Conservation (phyloP, 2,329 filamentous ascomycete genomes). For the Neofusicoccum parvum region DNA sequence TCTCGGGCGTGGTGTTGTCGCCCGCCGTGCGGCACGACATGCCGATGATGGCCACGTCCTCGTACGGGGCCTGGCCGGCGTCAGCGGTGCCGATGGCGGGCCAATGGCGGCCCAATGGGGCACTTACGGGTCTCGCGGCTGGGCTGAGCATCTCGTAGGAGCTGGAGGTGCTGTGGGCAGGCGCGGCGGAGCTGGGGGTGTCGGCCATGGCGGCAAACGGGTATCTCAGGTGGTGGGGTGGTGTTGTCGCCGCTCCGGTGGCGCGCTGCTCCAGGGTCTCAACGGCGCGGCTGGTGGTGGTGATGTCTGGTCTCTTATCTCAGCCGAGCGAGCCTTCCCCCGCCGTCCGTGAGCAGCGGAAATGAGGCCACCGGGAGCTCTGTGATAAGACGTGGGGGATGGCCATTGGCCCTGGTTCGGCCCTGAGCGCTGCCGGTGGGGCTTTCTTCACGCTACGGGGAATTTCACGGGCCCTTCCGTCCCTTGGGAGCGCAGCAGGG, state of each 20-base stretch:
- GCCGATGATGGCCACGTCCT: constrained; percentile 38
- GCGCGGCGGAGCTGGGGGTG: background rate
- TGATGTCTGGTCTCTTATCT: background rate
- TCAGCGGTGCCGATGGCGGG: background rate
- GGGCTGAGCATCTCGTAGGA: constrained; percentile 2
- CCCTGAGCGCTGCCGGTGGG: background rate
- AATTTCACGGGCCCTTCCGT: background rate
- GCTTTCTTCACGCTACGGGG: background rate
- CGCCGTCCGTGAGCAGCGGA: background rate
- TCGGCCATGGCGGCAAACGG: constrained; percentile 14
- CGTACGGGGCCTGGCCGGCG: background rate
- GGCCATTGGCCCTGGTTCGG: background rate
- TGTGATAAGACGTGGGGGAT: constrained; percentile 18
- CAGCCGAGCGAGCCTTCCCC: background rate
- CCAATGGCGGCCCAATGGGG: background rate
- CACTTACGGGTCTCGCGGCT: background rate
- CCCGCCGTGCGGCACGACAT: constrained; percentile 38
- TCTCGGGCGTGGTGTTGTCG: constrained; percentile 32
- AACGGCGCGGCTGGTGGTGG: background rate
- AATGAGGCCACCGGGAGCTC: background rate
- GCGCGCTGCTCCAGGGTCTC: background rate
- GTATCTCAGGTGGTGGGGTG: background rate
- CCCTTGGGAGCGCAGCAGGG: background rate
- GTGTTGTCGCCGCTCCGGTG: background rate
- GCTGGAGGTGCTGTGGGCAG: background rate